Percentiles rank a stretch among this genome's conserved stretches.
These are phyloP conservation scores for Oxyria digyna DNA, from an alignment of 148 eudicot genomes.

Conservation along the genomic window DNA sequence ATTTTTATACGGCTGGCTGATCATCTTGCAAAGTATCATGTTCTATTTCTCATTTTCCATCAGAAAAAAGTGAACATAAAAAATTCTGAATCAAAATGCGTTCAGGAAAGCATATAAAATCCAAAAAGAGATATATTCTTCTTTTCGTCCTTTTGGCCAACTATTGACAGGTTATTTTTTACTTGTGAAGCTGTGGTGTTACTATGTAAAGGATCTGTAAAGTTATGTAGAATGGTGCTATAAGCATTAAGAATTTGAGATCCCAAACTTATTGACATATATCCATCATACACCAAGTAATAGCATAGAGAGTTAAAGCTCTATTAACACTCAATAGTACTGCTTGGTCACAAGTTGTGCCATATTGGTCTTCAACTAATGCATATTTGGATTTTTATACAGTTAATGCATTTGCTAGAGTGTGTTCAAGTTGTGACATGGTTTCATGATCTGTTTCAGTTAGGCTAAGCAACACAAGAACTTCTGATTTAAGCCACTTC, in stretches of 20 bases:
- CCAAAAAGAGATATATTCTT: neutral
- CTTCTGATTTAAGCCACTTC: neutral
- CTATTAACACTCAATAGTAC: neutral
- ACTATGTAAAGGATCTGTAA: neutral
- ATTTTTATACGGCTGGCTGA: slow-evolving; percentile 12
- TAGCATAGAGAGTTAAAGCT: neutral
- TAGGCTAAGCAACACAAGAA: neutral
- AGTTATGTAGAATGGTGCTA: neutral
- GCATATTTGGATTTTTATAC: neutral
- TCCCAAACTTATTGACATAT: neutral
- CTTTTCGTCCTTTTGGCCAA: neutral
- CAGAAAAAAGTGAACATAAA: neutral
- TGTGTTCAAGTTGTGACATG: neutral
- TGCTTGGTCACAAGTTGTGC: neutral
- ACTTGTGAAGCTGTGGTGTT: neutral
- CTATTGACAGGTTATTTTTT: neutral
- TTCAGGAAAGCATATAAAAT: neutral
- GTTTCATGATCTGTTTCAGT: neutral
- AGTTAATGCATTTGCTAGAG: neutral
- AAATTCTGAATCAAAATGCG: neutral
- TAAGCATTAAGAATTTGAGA: neutral
- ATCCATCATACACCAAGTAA: neutral
- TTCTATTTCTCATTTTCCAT: slow-evolving; percentile 11
- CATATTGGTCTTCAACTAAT: neutral
- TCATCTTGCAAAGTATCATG: slow-evolving; percentile 28